Evolutionary conservation across 2,329 filamentous ascomycete species (phyloP), one percentile per base, ranked within the genome.

Genomic region (Zasmidium angulare): DNA sequence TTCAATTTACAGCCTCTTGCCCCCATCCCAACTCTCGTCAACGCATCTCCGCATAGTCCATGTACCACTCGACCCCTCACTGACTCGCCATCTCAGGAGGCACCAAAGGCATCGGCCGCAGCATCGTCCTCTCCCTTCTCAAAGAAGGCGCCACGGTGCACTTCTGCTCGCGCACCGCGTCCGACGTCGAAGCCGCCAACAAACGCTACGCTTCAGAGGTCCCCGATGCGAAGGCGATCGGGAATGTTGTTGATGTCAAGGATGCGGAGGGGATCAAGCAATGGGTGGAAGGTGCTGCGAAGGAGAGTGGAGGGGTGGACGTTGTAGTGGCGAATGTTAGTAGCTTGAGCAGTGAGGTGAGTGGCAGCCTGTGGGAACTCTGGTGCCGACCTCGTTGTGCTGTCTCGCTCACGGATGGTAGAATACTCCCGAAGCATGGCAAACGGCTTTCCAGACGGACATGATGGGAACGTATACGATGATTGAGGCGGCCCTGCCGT

Each of bases 401-500:
- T n/a, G n/a, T n/a, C n/a, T n/a, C n/a, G n/a, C n/a, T n/a, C n/a
- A n/a, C n/a, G n/a, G n/a, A n/a, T n/a, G 26, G 22, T 20, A 57
- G 55, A 49, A 53, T 20, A 59, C 58, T 10, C 22, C 46, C 1
- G 64, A 67, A 21, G 58, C 59, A 12, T 70, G 69, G 68, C 58
- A 69, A 6, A 59, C 60, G 10, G 66, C 67, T 1, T 76, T 72
- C 65, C 56, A 68, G 46, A 71, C 71, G 14, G 74, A 77, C 62
- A 64, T 76, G 55, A 67, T 74, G 60, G 72, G 72, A 40, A 72
- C 73, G 1, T 67, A 69, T 55, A 61, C 63, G 29, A 61, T 76
- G 20, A 62, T 75, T 50, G 62, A 72, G 9, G 66, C 71, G 4
- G 69, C 72, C 0, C 54, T 74, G 7, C 74, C 75, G 0, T 60